A percentile compares a stretch with the other conserved stretches of the same genome.
Evolutionary conservation across 441 rosid species (phyloP).

Genomic region (Pelargonium fulgidum): DNA sequence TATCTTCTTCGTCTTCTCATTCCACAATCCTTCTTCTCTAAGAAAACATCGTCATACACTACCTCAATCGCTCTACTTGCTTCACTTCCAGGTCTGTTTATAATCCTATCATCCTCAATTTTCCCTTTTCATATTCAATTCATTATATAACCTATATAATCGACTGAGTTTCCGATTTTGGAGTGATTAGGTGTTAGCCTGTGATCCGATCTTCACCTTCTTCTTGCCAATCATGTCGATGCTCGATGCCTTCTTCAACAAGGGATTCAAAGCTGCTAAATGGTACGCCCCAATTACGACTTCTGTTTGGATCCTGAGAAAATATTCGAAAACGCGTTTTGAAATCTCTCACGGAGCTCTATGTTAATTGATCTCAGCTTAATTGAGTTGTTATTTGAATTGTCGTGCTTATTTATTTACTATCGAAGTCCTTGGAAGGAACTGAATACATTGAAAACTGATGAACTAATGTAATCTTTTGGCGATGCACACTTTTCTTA

Average conservation of each 20-base stretch:
- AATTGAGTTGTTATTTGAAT: not conserved
- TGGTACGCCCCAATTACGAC: conserved; percentile 38
- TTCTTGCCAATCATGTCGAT: conserved; percentile 48
- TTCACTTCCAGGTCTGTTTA: not conserved
- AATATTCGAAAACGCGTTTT: not conserved
- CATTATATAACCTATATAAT: not conserved
- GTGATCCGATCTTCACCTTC: not conserved
- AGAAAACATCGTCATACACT: not conserved
- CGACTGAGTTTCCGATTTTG: not conserved
- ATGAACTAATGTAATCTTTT: not conserved
- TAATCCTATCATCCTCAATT: not conserved
- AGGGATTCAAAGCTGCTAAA: conserved; percentile 86
- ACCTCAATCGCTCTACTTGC: not conserved
- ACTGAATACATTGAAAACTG: not conserved
- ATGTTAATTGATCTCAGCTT: not conserved
- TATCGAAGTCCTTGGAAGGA: too few relatives aligned
- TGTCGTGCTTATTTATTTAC: too few relatives aligned
- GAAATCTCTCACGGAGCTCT: not conserved
- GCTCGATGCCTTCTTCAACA: conserved; percentile 87
- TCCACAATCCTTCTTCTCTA: conserved; percentile 1
- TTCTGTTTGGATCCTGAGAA: not conserved
- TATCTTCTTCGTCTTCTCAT: not conserved
- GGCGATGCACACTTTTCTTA: not conserved
- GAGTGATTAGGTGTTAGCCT: not conserved
- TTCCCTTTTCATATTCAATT: not conserved